Conservation (phyloP, 2,329 filamentous ascomycete genomes). For the Cladosporium velox region DNA sequence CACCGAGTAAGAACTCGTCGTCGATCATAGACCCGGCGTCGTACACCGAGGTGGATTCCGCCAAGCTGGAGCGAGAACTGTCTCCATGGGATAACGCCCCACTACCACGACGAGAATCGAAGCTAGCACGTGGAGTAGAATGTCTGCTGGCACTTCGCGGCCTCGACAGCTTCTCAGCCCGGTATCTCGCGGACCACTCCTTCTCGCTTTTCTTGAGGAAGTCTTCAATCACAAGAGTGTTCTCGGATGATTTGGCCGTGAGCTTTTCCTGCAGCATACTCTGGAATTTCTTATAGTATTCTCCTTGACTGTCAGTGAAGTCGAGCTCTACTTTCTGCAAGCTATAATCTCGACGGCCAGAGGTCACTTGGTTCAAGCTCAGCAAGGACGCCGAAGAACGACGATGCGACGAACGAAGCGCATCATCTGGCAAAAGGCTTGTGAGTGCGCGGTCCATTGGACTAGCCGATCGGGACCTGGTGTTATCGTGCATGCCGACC, state of each 20-base stretch:
- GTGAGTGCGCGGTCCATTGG: background rate
- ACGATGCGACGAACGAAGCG: background rate
- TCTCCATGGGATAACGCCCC: conserved; percentile 11
- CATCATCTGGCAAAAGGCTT: background rate
- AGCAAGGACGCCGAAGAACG: conserved; percentile 1
- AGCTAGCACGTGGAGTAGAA: conserved; percentile 38
- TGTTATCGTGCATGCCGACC: conserved; percentile 46
- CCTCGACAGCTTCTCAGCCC: conserved; percentile 59
- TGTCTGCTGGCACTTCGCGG: conserved; percentile 33
- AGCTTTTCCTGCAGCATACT: conserved; percentile 54
- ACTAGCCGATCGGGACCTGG: conserved; percentile 51
- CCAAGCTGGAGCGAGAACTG: conserved; percentile 38
- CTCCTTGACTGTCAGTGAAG: conserved; percentile 63
- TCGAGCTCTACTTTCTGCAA: conserved; percentile 41
- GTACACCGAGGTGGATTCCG: conserved; percentile 44
- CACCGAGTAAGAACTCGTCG: conserved; percentile 45
- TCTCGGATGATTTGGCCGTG: conserved; percentile 57
- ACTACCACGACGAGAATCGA: conserved; percentile 6
- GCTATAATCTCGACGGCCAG: conserved; percentile 23
- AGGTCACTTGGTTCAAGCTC: conserved; percentile 8
- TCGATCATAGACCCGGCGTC: background rate
- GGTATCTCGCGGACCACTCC: conserved; percentile 62
- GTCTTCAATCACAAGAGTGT: conserved; percentile 62
- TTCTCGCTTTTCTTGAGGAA: conserved; percentile 65
- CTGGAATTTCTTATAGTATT: conserved; percentile 60